Base-by-base conservation (phyloP, 2,329 filamentous ascomycete species). In the Phialophora chinensis region DNA sequence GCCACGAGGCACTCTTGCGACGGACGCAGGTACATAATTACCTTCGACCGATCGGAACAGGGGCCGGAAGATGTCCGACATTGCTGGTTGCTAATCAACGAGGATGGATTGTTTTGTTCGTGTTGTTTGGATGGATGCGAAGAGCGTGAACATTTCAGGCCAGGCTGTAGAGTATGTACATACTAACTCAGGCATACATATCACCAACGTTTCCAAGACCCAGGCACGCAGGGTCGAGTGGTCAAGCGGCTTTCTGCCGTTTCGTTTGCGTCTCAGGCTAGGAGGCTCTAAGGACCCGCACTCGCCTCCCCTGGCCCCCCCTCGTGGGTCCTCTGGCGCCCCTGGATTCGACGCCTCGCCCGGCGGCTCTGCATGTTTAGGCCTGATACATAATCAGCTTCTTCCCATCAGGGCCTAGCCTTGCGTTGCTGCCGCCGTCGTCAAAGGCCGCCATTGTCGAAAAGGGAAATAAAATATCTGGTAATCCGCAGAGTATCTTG, bases 51-150 rank as follows among this genome's bases (percentile, higher is more conserved):
- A 59, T 29, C 58, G 66, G 27, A 62, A 70, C 23, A 64, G 33
- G 25, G 62, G 67, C 53, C 63, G 68, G 62, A 70, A 66, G n/a
- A 63, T 59, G 25, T 66, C 60, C 27, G 49, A 44, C 65, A 67
- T 69, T 50, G 27, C 49, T 58, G 47, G 12, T 35, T 50, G 44
- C 23, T 31, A 42, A 61, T 25, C 27, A 60, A 25, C 17, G 44
- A 17, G 6, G 14, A 17, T 17, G 35, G 12, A 47, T 27, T 62
- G 55, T 29, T 12, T 25, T 25, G 33, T 6, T 42, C 35, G 35
- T 42, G 12, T 17, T 17, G 35, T 17, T 17, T 14, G 5, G n/a
- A 44, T 55, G 59, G 60, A 33, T n/a, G 42, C 17, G 44, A 27
- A 53, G 47, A 31, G 4, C 0, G 20, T 14, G 58, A 23, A 33